A percentile compares a stretch with the other conserved stretches of the same genome.
phyloP scores from a whole-genome alignment of 768 basidiomycete genomes.

The Suillus ampliporus region DNA sequence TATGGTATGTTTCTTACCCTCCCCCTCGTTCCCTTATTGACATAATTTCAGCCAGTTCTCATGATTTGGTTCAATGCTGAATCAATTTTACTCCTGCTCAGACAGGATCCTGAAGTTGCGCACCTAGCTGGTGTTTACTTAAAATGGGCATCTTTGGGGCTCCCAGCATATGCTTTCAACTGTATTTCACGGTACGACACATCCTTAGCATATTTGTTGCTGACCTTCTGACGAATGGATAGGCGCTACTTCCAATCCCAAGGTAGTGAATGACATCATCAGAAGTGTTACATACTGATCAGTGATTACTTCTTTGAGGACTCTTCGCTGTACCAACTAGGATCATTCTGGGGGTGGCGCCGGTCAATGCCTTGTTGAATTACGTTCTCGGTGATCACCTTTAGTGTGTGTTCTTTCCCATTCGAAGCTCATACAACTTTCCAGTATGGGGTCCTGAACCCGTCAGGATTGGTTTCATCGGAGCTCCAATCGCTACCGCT shows the following conservation, averaged over 20 bases:
- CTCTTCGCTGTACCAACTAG: slow-evolving; percentile 86
- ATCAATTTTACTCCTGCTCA: slow-evolving; percentile 70
- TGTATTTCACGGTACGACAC: slow-evolving; percentile 49
- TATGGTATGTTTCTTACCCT: slow-evolving; percentile 52
- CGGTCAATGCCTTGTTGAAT: slow-evolving; percentile 83
- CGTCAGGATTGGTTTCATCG: slow-evolving; percentile 86
- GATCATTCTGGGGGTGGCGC: slow-evolving; percentile 82
- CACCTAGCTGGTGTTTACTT: slow-evolving; percentile 75
- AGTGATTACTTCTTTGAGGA: slow-evolving; percentile 29
- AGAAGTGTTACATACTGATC: background rate
- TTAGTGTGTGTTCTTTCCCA: background rate
- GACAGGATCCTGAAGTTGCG: slow-evolving; percentile 87
- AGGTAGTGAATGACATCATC: slow-evolving; percentile 31
- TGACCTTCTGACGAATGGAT: background rate
- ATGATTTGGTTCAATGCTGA: slow-evolving; percentile 87
- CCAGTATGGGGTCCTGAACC: slow-evolving; percentile 79
- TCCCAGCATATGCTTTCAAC: slow-evolving; percentile 74
- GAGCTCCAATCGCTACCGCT: slow-evolving; percentile 89
- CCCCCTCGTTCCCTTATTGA: background rate
- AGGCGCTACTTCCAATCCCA: slow-evolving; percentile 78
- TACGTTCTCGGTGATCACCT: slow-evolving; percentile 75
- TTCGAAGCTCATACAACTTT: background rate
- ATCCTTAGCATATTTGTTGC: background rate
- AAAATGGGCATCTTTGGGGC: slow-evolving; percentile 72
- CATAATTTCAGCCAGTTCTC: slow-evolving; percentile 52